Evolutionary conservation across 495 filamentous ascomycete species (phyloP).

Genomic region (Hyaloscypha variabilis): DNA sequence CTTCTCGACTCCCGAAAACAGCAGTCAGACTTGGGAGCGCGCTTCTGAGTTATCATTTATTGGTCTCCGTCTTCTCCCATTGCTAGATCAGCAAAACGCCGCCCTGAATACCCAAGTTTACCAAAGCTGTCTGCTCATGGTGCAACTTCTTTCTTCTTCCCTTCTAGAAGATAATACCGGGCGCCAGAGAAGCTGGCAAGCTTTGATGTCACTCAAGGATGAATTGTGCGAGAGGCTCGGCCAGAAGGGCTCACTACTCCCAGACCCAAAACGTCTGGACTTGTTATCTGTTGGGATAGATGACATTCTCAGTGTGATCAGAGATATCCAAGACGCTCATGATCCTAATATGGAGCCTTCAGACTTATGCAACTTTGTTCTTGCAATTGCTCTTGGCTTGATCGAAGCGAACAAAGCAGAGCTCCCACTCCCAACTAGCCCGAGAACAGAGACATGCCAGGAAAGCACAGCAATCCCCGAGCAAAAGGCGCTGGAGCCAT

Average conservation of each 20-base stretch:
- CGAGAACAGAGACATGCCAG: constrained; percentile 3
- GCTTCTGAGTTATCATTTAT: neutral
- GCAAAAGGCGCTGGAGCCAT: neutral
- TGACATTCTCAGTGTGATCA: neutral
- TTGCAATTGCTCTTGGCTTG: constrained; percentile 1
- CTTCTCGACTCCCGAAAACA: no score
- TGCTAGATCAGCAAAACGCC: neutral
- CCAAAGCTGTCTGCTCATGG: constrained; percentile 1
- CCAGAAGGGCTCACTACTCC: constrained; percentile 4
- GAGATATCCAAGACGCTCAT: no score
- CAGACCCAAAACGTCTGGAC: constrained; percentile 2
- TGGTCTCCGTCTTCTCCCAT: constrained; percentile 7
- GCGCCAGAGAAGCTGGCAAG: constrained; percentile 8
- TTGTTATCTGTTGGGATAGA: constrained; percentile 5
- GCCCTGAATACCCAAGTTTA: constrained; percentile 2
- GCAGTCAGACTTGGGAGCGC: no score
- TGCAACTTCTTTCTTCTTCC: constrained; percentile 6
- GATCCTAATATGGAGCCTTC: constrained; percentile 2
- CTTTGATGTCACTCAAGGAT: constrained; percentile 4
- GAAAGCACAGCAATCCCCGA: neutral
- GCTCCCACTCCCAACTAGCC: neutral
- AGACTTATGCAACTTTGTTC: neutral
- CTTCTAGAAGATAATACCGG: neutral
- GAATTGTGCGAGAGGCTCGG: constrained; percentile 7
- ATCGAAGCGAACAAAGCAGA: constrained; percentile 5